Evolutionary conservation across 2,329 filamentous ascomycete genomes (phyloP), one percentile per base, ranked within the genome.

Genomic region (Aureobasidium melanogenum): DNA sequence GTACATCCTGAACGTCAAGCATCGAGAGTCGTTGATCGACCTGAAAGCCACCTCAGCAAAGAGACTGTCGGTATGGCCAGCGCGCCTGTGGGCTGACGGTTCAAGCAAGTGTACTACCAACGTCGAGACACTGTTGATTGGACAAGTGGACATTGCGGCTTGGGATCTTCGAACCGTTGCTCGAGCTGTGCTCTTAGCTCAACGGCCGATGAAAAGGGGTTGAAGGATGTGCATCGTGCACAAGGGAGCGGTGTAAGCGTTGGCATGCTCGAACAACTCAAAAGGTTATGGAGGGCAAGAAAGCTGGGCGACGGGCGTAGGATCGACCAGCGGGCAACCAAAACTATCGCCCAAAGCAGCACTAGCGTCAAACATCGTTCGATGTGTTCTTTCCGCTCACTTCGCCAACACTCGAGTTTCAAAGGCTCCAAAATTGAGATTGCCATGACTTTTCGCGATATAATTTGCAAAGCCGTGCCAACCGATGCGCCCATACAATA

Each of bases 241-340:
- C 56, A 50, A 59, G 32, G 28, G 34, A 58, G 56, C 56, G 56
- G 56, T 59, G 56, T 59, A 44, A 50, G 44, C 56, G 44, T 59
- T 50, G 54, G 54, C 54, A 57, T 57, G 54, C 54, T 47, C 54
- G 52, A 56, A 43, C 52, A 56, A 56, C 52, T 56, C 38, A 56
- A 56, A 56, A 43, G 26, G 38, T 39, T 56, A 7, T 28, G 50
- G 22, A 41, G 19, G 19, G 38, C 39, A 32, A 47, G 17, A 34
- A 34, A 46, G 54, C 54, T 41, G 54, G 41, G 28, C 54, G 54
- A 19, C 41, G 39, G 28, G 28, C 52, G 24, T 41, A 19, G 8
- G 52, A 34, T 30, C 54, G n/a, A 38, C 54, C 54, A 47, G 54
- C 28, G 30, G 41, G 38, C 26, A 8, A 15, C 22, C 54, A 46